Conservation (phyloP, 305 asterid species). For the Lippia alba region DNA sequence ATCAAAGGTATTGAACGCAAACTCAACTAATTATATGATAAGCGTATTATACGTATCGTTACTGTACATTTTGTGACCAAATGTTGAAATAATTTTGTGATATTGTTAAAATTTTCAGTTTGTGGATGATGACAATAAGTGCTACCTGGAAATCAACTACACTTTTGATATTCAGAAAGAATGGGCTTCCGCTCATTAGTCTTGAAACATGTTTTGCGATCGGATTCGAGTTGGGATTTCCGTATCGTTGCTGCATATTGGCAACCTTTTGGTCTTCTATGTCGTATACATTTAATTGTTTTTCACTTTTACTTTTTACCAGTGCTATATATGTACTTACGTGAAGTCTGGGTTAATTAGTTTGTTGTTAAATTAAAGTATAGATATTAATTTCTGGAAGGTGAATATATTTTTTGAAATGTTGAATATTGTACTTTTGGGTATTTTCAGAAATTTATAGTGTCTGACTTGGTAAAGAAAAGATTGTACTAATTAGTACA, state of each 20-base stretch:
- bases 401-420: too few relatives aligned
- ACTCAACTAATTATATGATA: too few relatives aligned
- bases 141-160: constrained; percentile 67
- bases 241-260: too few relatives aligned
- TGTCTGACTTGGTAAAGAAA: too few relatives aligned
- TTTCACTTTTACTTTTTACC: background rate
- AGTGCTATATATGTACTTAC: background rate
- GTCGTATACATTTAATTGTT: too few relatives aligned
- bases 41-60: too few relatives aligned
- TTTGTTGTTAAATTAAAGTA: background rate
- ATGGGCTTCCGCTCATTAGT: constrained; percentile 41
- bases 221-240: too few relatives aligned
- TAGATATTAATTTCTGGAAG: background rate
- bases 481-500: too few relatives aligned
- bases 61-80: too few relatives aligned
- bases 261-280: background rate
- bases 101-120: constrained; percentile 41
- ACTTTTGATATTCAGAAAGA: constrained; percentile 72
- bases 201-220: background rate
- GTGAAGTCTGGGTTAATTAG: background rate
- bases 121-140: constrained; percentile 67
- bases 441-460: too few relatives aligned
- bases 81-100: background rate
- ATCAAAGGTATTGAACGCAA: constrained; percentile 51
- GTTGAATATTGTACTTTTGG: background rate